Base-by-base conservation (phyloP, 1,139 yeast genomes). In the Tardiomyces digboiensis region DNA sequence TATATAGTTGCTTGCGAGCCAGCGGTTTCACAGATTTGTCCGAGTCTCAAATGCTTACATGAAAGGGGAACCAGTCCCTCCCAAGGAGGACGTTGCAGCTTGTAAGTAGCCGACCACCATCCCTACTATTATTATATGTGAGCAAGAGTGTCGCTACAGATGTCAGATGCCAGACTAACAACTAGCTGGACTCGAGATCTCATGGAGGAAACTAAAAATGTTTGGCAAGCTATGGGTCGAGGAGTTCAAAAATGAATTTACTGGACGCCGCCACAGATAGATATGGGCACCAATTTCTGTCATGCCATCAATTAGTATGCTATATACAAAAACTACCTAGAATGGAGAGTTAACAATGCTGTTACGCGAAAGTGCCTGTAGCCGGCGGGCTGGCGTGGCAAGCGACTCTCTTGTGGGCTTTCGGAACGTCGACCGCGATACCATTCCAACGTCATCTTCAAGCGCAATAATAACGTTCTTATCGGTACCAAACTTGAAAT, bases 401-500 rank as follows among this genome's bases (percentile, higher is more conserved):
- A 71, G 57, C 14, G 72, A 65, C 50, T 71, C 74, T 45, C 76
- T 65, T 16, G 72, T 71, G 5, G 88, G 82, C 47, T 68, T 70
- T 47, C 72, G 70, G 64, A 87, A 78, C 7, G 76, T 72, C 41
- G 68, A 68, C 54, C 76, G 76, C 47, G 73, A 76, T 13, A 75
- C 78, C 74, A 82, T 70, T 1, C 81, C 74, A 21, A 84, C 89
- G 58, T 84, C 89, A 59, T 84, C 76, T 47, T 78, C 77, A 49
- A 79, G 66, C 1, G 91, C 82, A 43, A 85, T 72, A 49, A 85
- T 76, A 44, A 86, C 83, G 44, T 81, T 78, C 56, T 76, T 73
- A 52, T 78, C 81, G 16, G 86, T 74, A 21, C 87, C 87, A 59
- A 77, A 85, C 58, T 75, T 75, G 72, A 86, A 87, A 57, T 82